A percentile compares a stretch with the other conserved stretches of the same genome.
Evolutionary conservation across 2,329 filamentous ascomycete genomes (phyloP).

Genomic region (Phyllosticta citriasiana): DNA sequence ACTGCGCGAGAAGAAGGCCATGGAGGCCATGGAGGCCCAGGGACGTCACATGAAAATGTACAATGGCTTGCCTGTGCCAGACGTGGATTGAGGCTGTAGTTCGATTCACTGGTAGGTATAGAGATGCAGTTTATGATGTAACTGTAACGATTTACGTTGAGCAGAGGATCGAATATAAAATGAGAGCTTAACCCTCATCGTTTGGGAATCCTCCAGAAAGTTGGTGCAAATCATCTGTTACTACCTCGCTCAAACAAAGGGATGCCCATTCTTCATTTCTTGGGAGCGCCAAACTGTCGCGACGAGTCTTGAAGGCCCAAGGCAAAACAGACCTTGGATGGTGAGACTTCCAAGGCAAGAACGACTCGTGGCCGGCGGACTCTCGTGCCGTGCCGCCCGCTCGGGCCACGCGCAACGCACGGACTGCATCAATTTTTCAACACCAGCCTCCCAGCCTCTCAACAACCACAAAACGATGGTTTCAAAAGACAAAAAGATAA

Average conservation of each 20-base stretch:
- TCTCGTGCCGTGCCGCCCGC: too few relatives aligned
- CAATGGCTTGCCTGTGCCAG: conserved; percentile 66
- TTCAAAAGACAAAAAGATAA: background rate
- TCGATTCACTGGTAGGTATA: background rate
- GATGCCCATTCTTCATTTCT: too few relatives aligned
- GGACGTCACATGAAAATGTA: conserved; percentile 62
- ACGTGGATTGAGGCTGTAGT: conserved; percentile 41
- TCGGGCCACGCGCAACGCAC: background rate
- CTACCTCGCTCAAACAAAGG: too few relatives aligned
- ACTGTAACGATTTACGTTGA: background rate
- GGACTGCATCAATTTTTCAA: background rate
- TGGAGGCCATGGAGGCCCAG: conserved; percentile 55
- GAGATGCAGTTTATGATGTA: background rate
- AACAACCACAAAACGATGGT: background rate
- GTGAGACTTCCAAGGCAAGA: too few relatives aligned
- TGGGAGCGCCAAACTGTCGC: too few relatives aligned
- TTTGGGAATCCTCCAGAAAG: too few relatives aligned
- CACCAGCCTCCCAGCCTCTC: background rate
- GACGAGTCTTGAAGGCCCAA: too few relatives aligned
- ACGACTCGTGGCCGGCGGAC: too few relatives aligned
- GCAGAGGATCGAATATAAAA: background rate
- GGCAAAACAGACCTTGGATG: too few relatives aligned
- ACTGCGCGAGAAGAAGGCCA: conserved; percentile 56
- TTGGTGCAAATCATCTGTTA: too few relatives aligned
- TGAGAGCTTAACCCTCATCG: too few relatives aligned